Conservation (phyloP, 164 flowering plant genomes). For the Buxus sempervirens region DNA sequence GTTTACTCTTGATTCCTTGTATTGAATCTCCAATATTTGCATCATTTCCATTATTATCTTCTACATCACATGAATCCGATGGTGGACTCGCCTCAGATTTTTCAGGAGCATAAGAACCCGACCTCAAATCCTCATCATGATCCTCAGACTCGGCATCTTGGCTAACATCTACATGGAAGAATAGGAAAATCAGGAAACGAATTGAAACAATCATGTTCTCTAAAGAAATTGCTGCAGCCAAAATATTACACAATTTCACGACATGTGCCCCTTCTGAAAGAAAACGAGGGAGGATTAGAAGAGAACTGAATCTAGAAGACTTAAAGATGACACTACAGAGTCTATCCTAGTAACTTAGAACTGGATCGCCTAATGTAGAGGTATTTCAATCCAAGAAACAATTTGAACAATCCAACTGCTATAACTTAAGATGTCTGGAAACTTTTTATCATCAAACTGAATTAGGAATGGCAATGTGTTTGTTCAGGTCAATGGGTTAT, state of each 20-base stretch:
- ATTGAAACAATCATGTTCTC: constrained; percentile 14
- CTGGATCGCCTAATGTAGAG: neutral
- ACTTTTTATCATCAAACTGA: neutral
- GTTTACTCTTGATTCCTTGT: constrained; percentile 14
- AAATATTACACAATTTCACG: constrained; percentile 13
- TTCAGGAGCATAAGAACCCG: constrained; percentile 23
- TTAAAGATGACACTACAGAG: neutral
- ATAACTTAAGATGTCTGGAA: neutral
- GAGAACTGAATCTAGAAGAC: neutral
- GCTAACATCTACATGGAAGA: constrained; percentile 46
- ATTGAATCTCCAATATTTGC: constrained; percentile 13
- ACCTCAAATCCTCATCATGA: constrained; percentile 20
- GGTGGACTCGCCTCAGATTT: constrained; percentile 17
- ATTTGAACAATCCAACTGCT: neutral
- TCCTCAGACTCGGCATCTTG: constrained; percentile 24
- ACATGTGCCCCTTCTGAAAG: constrained; percentile 1
- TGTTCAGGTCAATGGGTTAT: too few species aligned
- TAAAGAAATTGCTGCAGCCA: constrained; percentile 12
- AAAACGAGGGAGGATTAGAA: neutral
- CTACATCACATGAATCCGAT: constrained; percentile 11
- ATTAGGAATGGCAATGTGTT: neutral
- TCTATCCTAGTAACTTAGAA: neutral
- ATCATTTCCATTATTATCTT: constrained; percentile 9
- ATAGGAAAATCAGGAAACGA: constrained; percentile 21
- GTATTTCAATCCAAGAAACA: neutral